Conservation (phyloP, 495 filamentous ascomycete genomes). For the Penicillium daleae region DNA sequence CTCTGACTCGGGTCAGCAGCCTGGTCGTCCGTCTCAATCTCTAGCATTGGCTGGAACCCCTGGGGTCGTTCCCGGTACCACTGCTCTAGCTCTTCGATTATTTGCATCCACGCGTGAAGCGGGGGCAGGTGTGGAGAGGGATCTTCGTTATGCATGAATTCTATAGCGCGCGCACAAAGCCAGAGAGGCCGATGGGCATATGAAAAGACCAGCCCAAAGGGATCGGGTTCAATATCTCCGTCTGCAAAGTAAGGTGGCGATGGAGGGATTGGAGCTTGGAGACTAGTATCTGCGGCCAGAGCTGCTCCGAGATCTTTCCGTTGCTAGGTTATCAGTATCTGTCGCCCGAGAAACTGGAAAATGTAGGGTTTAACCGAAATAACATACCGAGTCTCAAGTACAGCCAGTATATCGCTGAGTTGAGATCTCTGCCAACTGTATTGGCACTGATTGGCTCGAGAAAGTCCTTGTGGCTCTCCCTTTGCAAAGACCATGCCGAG, state of each 20-base stretch:
- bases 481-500: constrained; percentile 20
- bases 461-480: constrained; percentile 8
- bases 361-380: neutral
- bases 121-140: constrained; percentile 16
- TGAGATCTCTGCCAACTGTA: constrained; percentile 23
- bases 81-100: constrained; percentile 34
- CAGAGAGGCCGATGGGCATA: constrained; percentile 36
- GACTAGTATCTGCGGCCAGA: constrained; percentile 31
- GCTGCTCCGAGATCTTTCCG: constrained; percentile 34
- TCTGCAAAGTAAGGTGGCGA: constrained; percentile 22
- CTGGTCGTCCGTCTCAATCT: constrained; percentile 25
- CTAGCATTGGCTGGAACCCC: constrained; percentile 41
- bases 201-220: constrained; percentile 28
- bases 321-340: neutral
- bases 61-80: constrained; percentile 42
- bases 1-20: constrained; percentile 20
- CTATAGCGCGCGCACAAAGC: constrained; percentile 34
- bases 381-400: constrained; percentile 39
- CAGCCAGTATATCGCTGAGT: constrained; percentile 41
- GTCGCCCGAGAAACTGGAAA: too few relatives aligned
- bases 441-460: constrained; percentile 23
- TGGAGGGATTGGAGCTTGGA: constrained; percentile 29
- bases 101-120: constrained; percentile 30
- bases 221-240: constrained; percentile 18
- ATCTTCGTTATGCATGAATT: constrained; percentile 30